A percentile compares a stretch with the other conserved stretches of the same genome.
phyloP scores from a whole-genome alignment of 331 rosid genomes.

The Arachis monticola region DNA sequence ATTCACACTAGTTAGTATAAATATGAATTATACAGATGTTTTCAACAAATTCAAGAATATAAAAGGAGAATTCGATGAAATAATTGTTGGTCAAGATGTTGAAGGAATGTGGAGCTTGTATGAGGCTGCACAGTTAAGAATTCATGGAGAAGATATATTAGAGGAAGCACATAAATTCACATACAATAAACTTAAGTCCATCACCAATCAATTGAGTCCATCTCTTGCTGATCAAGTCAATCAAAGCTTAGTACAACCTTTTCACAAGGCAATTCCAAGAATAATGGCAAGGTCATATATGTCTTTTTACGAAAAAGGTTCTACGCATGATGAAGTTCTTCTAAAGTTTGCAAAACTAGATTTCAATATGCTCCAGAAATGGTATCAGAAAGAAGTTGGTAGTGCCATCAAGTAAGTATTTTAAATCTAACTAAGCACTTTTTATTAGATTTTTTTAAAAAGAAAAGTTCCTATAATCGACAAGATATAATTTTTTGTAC shows the following conservation, averaged over 20 bases:
- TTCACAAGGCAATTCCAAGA: conserved; percentile 28
- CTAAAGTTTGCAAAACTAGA: conserved; percentile 46
- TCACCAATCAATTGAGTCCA: neutral
- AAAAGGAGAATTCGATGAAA: conserved; percentile 16
- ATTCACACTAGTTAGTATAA: too few species aligned
- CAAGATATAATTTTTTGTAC: neutral
- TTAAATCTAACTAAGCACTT: too few species aligned
- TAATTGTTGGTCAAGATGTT: neutral
- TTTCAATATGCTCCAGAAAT: conserved; percentile 49
- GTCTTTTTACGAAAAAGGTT: conserved; percentile 19
- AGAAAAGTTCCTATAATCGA: too few species aligned
- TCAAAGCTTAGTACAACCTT: conserved; percentile 38
- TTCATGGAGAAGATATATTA: conserved; percentile 39
- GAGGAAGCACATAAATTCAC: conserved; percentile 32
- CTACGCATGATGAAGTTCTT: conserved; percentile 16
- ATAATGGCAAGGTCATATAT: conserved; percentile 35
- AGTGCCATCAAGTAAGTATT: conserved; percentile 32
- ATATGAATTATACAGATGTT: neutral
- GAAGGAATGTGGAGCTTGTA: conserved; percentile 41
- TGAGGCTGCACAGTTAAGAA: conserved; percentile 46
- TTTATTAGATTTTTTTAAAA: too few species aligned
- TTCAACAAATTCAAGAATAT: conserved; percentile 36
- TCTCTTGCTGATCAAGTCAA: conserved; percentile 26
- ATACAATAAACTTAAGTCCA: neutral
- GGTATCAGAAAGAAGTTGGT: conserved; percentile 39